Conservation (phyloP, 192 early-diverging fungal genomes). For the Entomortierella chlamydospora region DNA sequence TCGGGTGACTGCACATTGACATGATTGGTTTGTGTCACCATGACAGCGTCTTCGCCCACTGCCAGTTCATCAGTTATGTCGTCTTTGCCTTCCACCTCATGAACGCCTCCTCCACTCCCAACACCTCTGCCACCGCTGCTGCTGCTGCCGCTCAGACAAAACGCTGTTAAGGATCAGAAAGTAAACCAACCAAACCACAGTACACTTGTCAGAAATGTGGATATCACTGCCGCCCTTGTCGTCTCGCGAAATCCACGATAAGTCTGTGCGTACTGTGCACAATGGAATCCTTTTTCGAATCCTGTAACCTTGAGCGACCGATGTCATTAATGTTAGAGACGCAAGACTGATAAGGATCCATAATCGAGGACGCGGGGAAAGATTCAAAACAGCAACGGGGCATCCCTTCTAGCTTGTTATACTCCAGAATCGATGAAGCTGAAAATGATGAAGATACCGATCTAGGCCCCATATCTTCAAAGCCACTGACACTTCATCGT, state of each 20-base stretch:
- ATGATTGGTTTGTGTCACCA: no score
- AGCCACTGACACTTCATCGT: no score
- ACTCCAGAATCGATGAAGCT: no score
- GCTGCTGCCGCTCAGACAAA: neutral
- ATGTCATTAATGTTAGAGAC: slow-evolving; percentile 3
- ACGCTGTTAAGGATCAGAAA: slow-evolving; percentile 13
- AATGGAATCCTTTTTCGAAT: slow-evolving; percentile 8
- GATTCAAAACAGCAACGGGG: neutral
- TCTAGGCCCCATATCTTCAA: no score
- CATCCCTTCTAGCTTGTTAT: no score
- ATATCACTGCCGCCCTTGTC: slow-evolving; percentile 5
- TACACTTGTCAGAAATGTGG: slow-evolving; percentile 5
- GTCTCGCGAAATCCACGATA: slow-evolving; percentile 1
- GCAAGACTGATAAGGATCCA: slow-evolving; percentile 11
- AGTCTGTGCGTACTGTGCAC: neutral
- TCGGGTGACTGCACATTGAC: no score
- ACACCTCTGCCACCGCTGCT: no score
- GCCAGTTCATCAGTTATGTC: neutral
- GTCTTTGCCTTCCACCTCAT: neutral
- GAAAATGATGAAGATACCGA: no score
- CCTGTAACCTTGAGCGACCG: slow-evolving; percentile 12
- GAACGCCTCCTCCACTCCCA: no score
- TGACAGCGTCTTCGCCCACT: neutral
- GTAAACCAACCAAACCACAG: slow-evolving; percentile 23
- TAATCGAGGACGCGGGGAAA: slow-evolving; percentile 4